A percentile compares a stretch with the other conserved stretches of the same genome.
These are phyloP conservation scores for Acanthamoeba sp. DNA, from an alignment of 208 protist species.

Conservation along the genomic window DNA sequence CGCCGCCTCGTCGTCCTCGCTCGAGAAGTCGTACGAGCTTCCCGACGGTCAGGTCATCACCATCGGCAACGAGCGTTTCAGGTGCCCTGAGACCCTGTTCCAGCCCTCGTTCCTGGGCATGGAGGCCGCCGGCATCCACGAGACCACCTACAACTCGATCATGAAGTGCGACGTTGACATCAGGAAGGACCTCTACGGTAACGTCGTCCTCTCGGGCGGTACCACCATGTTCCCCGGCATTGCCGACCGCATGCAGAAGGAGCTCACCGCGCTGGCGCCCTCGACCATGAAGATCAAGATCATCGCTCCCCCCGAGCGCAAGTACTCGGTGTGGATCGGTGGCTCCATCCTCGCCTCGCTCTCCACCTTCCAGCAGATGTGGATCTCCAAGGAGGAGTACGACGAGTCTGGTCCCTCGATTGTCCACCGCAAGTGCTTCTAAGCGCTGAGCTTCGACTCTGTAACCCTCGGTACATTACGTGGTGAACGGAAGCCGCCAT, in stretches of 20 bases:
- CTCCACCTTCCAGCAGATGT: slow-evolving; percentile 92
- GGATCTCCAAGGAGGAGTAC: slow-evolving; percentile 99
- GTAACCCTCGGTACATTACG: background rate
- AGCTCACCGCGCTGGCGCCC: slow-evolving; percentile 95
- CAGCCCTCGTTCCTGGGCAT: slow-evolving; percentile 96
- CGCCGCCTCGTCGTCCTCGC: slow-evolving; percentile 57
- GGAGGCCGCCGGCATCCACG: slow-evolving; percentile 96
- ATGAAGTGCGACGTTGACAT: slow-evolving; percentile 97
- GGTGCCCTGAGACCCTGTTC: slow-evolving; percentile 97
- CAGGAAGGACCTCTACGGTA: slow-evolving; percentile 96
- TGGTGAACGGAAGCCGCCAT: background rate
- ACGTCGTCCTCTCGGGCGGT: slow-evolving; percentile 97
- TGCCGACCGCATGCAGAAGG: slow-evolving; percentile 97
- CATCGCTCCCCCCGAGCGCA: slow-evolving; percentile 83
- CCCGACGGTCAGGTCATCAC: slow-evolving; percentile 92
- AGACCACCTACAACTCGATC: slow-evolving; percentile 97
- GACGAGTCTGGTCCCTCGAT: slow-evolving; percentile 98
- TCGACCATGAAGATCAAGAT: slow-evolving; percentile 95
- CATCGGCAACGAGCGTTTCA: slow-evolving; percentile 92
- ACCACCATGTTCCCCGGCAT: slow-evolving; percentile 95
- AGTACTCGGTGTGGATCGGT: slow-evolving; percentile 91
- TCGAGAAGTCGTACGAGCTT: slow-evolving; percentile 94
- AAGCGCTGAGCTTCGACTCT: slow-evolving; percentile 95
- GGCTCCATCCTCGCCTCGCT: slow-evolving; percentile 90
- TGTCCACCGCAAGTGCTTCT: slow-evolving; percentile 96